Evolutionary conservation across 768 basidiomycete genomes (phyloP).

Genomic region (Tricholoma bakamatsutake): DNA sequence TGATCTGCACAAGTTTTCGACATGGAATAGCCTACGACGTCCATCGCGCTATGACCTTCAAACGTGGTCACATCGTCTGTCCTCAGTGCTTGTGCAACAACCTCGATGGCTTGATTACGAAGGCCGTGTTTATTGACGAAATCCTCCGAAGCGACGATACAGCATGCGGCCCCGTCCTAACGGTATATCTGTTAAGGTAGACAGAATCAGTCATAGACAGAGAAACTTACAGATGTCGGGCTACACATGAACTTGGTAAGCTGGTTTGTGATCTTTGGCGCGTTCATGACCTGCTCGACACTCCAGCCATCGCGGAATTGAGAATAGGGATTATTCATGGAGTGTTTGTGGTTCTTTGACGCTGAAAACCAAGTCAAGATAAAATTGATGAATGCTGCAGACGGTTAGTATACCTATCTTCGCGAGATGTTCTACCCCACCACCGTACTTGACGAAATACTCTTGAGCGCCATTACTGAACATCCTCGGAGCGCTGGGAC

Average conservation of each 20-base stretch:
- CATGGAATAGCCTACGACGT: constrained; percentile 79
- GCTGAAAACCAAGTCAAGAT: constrained; percentile 31
- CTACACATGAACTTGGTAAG: constrained; percentile 85
- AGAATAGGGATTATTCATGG: constrained; percentile 77
- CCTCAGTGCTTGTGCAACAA: constrained; percentile 56
- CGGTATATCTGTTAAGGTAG: neutral
- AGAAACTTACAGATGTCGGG: constrained; percentile 59
- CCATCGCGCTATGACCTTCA: constrained; percentile 66
- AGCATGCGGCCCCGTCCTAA: constrained; percentile 72
- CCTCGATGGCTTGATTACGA: constrained; percentile 85
- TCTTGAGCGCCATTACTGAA: constrained; percentile 74
- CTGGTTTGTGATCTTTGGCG: constrained; percentile 65
- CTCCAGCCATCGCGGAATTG: constrained; percentile 81
- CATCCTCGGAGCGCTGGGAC: constrained; percentile 66
- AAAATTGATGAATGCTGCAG: neutral
- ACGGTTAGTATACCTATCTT: constrained; percentile 54
- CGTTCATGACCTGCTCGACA: constrained; percentile 59
- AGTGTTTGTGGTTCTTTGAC: constrained; percentile 81
- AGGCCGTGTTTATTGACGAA: constrained; percentile 69
- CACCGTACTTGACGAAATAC: constrained; percentile 73
- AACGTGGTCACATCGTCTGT: constrained; percentile 67
- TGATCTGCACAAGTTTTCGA: constrained; percentile 60
- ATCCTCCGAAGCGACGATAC: constrained; percentile 71
- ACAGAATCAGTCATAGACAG: neutral
- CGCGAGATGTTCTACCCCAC: constrained; percentile 59